Evolutionary conservation across 768 basidiomycete species (phyloP).

Genomic region (Tricholomella constricta): DNA sequence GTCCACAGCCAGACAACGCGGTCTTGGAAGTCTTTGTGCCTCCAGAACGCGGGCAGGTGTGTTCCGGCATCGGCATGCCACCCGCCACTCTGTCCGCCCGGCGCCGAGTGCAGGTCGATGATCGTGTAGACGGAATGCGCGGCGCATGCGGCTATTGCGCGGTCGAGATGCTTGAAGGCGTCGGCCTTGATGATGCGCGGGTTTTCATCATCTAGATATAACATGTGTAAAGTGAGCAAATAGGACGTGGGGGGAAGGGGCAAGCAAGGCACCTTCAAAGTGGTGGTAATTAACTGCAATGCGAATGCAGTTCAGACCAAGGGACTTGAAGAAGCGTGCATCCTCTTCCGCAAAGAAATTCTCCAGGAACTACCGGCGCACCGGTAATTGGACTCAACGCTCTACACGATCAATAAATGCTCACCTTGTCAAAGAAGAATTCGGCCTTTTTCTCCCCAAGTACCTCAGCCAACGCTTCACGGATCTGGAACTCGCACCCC

Average conservation of each 20-base stretch:
- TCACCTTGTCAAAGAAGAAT: conserved; percentile 84
- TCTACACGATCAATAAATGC: not conserved
- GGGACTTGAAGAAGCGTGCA: conserved; percentile 73
- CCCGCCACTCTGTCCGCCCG: conserved; percentile 74
- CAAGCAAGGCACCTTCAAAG: conserved; percentile 51
- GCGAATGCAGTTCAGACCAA: conserved; percentile 81
- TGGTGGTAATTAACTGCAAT: conserved; percentile 75
- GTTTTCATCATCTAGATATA: conserved; percentile 68
- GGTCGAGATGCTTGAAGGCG: conserved; percentile 82
- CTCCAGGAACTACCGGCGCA: conserved; percentile 66
- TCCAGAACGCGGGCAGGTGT: conserved; percentile 67
- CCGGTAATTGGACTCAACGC: not conserved
- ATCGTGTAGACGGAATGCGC: conserved; percentile 78
- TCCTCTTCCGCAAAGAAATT: conserved; percentile 81
- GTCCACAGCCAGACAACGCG: conserved; percentile 77
- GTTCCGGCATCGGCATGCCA: conserved; percentile 80
- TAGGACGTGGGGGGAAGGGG: too few relatives aligned
- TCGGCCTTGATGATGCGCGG: conserved; percentile 75
- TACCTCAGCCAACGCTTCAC: conserved; percentile 61
- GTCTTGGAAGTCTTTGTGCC: conserved; percentile 85
- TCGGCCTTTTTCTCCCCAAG: conserved; percentile 69
- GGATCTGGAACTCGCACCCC: conserved; percentile 80
- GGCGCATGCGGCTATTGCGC: conserved; percentile 76
- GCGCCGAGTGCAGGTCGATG: conserved; percentile 78
- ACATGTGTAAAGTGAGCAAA: not conserved